Evolutionary conservation across 2,329 filamentous ascomycete species (phyloP), one percentile per base, ranked within the genome.

Genomic region (Pestalotiopsis sp.): DNA sequence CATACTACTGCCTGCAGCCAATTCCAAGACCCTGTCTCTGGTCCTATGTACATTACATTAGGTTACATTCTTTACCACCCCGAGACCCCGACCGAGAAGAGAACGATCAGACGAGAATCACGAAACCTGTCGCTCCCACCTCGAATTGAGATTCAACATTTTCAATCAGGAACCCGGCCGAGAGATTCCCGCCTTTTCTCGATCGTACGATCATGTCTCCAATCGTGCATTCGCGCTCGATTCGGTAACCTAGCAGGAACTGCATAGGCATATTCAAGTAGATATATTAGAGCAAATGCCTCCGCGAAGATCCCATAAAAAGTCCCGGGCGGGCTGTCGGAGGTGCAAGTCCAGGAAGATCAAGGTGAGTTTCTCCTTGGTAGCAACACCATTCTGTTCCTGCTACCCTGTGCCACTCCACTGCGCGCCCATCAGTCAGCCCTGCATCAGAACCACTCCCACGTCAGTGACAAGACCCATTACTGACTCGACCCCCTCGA

Each of bases 271-370:
- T 35, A 35, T 7, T 35, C 30, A 35, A 35, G 9, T 35, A 35
- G 7, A 35, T 35, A 35, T 9, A 35, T 35, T 9, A 35, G 20
- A 55, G 17, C 77, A 70, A 60, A 91, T 91, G 88, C 87, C 89
- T 69, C 89, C 89, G 38, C 82, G 89, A 74, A 84, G 89, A 76
- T 90, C 89, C 56, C 90, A 92, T 78, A 92, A 90, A 76, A 92
- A 91, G 81, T 91, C 88, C 67, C 85, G 90, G 71, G 86, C 89
- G 64, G 90, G 90, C 59, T 92, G 90, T 73, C 83, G 85, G 70
- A 82, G 87, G 68, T 92, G 90, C 78, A 92, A 92, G 79, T 82
- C 83, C 66, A 83, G 90, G 69, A 92, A 92, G 78, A 91, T 92
- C 75, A 92, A 92, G 86, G 89, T 90, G 78, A 62, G 55, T 67